phyloP scores from a whole-genome alignment of 192 early-diverging fungal genomes.

The Coemansia sp. region DNA sequence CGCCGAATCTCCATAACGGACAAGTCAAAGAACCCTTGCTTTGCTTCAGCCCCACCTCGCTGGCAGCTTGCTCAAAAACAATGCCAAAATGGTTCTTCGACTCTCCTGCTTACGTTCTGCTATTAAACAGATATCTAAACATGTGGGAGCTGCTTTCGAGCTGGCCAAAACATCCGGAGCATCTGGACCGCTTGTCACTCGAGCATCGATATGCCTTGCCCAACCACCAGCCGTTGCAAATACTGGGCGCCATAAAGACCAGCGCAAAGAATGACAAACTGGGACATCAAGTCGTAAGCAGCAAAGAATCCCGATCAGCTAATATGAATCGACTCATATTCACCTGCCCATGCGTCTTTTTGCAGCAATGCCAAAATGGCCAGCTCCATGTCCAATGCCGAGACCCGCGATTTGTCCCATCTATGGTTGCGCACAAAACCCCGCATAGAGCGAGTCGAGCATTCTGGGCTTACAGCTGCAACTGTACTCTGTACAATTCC shows the following conservation, averaged over 20 bases:
- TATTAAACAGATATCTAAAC: slow-evolving; percentile 61
- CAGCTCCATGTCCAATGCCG: slow-evolving; percentile 80
- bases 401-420: slow-evolving; percentile 60
- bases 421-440: slow-evolving; percentile 79
- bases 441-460: slow-evolving; percentile 70
- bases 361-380: slow-evolving; percentile 72
- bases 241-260: slow-evolving; percentile 76
- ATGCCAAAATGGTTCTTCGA: slow-evolving; percentile 64
- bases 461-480: slow-evolving; percentile 24
- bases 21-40: slow-evolving; percentile 80
- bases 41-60: slow-evolving; percentile 58
- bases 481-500: too few species aligned
- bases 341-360: background rate
- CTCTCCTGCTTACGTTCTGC: slow-evolving; percentile 60
- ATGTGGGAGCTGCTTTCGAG: slow-evolving; percentile 28
- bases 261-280: slow-evolving; percentile 32
- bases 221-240: slow-evolving; percentile 72
- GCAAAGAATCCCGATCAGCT: slow-evolving; percentile 70
- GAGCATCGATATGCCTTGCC: slow-evolving; percentile 73
- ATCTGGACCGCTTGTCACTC: slow-evolving; percentile 77
- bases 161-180: slow-evolving; percentile 67
- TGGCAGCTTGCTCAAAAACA: slow-evolving; percentile 73
- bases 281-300: slow-evolving; percentile 80
- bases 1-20: slow-evolving; percentile 71
- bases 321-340: background rate